phyloP scores from a whole-genome alignment of 2,329 filamentous ascomycete genomes.

The Hirsutella minnesotensis region DNA sequence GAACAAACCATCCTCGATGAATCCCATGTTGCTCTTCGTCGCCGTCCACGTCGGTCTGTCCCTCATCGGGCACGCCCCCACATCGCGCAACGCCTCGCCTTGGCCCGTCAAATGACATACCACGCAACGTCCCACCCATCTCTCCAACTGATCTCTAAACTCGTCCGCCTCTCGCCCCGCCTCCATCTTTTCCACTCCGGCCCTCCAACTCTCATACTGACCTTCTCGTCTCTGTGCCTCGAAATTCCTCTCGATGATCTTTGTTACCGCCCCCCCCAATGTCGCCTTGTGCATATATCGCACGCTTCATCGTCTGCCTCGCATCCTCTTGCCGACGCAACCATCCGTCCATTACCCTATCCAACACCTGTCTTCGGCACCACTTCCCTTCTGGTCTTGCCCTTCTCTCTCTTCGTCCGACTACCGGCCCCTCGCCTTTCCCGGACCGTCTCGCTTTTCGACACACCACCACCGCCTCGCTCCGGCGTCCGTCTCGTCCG shows the following conservation, averaged over 20 bases:
- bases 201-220: too few species aligned
- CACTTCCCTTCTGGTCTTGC: background rate
- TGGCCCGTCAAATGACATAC: background rate
- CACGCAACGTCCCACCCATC: background rate
- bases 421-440: background rate
- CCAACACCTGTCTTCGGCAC: background rate
- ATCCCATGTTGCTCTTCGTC: background rate
- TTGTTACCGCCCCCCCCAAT: background rate
- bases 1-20: background rate
- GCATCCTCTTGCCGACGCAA: background rate
- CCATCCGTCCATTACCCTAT: constrained; percentile 2
- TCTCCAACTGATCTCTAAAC: background rate
- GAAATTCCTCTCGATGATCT: too few species aligned
- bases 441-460: too few species aligned
- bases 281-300: too few species aligned
- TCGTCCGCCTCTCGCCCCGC: background rate
- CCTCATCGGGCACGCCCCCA: background rate
- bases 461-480: too few species aligned
- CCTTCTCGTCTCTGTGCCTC: too few species aligned
- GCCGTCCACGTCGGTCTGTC: background rate
- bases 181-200: background rate
- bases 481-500: too few species aligned
- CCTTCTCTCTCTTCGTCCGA: background rate
- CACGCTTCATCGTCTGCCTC: too few species aligned
- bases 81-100: background rate